Evolutionary conservation across 495 filamentous ascomycete species (phyloP), one percentile per base, ranked within the genome.

Genomic region (Talaromyces trachyspermus): DNA sequence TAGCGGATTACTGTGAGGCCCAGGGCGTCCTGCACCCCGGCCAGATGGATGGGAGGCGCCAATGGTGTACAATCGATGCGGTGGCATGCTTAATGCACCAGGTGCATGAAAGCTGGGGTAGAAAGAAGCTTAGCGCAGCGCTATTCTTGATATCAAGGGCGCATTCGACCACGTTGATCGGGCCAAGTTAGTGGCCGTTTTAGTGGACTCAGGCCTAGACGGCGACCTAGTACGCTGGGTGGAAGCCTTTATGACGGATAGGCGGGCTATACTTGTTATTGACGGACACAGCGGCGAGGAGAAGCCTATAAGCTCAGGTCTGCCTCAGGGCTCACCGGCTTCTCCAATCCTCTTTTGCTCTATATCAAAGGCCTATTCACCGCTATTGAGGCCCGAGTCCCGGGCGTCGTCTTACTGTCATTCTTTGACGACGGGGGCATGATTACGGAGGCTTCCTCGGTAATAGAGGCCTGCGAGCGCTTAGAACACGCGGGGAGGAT

Each of bases 301-400:
- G n/a, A n/a, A n/a, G n/a, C n/a, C n/a, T n/a, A n/a, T n/a, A n/a
- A n/a, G n/a, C n/a, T n/a, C n/a, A n/a, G 38, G 50, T 15, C 22
- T 52, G 19, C 51, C 48, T 17, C 48, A 53, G 38, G 48, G 48
- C 9, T 53, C 51, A n/a, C 51, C 41, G 10, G 46, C 51, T 12
- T 53, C 41, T 7, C 51, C 27, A 18, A 53, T 49, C 23, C 27
- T 53, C 7, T 53, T 53, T 29, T 51, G 11, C 27, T 52, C 3
- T 45, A 56, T 26, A 48, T 55, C 5, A 32, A 36, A 26, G n/a
- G 32, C n/a, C 38, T 41, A 14, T 29, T 42, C 40, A 14, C 3
- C 8, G 24, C 29, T 5, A 23, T 45, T 3, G 25, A 45, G 18
- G 4, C 6, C 2, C 9, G 8, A 1, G 42, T 45, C 5, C 42